phyloP scores from a whole-genome alignment of 148 eudicot genomes.

The Rhododendron molle region DNA sequence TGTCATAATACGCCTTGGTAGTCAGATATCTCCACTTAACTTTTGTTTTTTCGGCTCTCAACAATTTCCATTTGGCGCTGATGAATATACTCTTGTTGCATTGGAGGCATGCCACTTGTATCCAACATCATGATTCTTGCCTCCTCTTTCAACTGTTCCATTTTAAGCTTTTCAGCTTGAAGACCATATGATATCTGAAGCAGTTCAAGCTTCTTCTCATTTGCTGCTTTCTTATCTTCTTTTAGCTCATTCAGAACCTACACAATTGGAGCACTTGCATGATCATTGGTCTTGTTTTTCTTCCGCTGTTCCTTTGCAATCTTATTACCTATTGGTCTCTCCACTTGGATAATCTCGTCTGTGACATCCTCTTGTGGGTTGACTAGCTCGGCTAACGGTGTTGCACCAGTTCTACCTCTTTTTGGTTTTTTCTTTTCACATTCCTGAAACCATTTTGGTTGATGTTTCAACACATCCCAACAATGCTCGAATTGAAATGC shows the following conservation, averaged over 20 bases:
- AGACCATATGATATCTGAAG: neutral
- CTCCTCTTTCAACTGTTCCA: neutral
- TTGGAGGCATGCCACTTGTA: neutral
- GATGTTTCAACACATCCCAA: neutral
- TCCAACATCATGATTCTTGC: neutral
- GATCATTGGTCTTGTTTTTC: neutral
- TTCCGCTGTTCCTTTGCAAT: neutral
- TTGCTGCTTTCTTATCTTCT: neutral
- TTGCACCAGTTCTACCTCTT: neutral
- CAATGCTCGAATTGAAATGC: neutral
- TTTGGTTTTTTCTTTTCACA: neutral
- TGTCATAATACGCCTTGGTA: too few relatives aligned
- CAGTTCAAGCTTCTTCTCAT: neutral
- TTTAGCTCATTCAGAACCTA: neutral
- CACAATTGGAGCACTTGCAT: neutral
- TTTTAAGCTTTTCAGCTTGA: neutral
- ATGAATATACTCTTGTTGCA: neutral
- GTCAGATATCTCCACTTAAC: too few relatives aligned
- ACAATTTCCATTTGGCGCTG: neutral
- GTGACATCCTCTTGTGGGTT: neutral
- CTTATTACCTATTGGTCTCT: neutral
- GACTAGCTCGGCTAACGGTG: neutral
- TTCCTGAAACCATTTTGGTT: neutral
- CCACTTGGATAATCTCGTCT: neutral
- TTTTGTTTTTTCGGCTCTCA: neutral